Conservation (phyloP, 805 yeast species). For the Kluyveromyces nonfermentans region DNA sequence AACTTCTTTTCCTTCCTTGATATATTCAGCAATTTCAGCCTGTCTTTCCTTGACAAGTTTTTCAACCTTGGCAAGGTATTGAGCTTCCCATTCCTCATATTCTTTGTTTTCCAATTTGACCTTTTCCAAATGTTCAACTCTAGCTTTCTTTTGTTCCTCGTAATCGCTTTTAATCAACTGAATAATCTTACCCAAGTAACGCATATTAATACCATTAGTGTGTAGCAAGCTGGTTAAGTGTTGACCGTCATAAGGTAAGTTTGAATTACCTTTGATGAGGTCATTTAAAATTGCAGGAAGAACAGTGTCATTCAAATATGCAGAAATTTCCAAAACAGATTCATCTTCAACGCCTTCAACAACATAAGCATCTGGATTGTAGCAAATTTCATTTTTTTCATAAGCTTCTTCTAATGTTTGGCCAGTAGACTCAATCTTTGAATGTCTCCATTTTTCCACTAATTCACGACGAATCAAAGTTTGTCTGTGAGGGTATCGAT, state of each 20-base stretch:
- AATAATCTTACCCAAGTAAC: conserved; percentile 61
- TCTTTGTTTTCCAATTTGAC: conserved; percentile 24
- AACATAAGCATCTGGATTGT: conserved; percentile 75
- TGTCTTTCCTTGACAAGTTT: conserved; percentile 28
- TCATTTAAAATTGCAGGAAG: conserved; percentile 49
- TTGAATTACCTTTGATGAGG: conserved; percentile 36
- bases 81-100: conserved; percentile 27
- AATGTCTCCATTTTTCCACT: conserved; percentile 80
- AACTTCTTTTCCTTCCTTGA: conserved; percentile 27
- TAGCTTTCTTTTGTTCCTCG: conserved; percentile 15
- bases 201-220: conserved; percentile 73
- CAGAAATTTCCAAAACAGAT: conserved; percentile 57
- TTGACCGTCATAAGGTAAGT: conserved; percentile 71
- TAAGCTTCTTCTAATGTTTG: conserved; percentile 27
- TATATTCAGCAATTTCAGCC: conserved; percentile 25
- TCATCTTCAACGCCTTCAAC: conserved; percentile 35
- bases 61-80: conserved; percentile 24
- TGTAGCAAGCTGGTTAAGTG: conserved; percentile 67
- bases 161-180: conserved; percentile 25
- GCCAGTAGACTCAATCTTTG: conserved; percentile 40
- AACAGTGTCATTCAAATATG: conserved; percentile 47
- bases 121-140: conserved; percentile 17
- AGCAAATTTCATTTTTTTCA: conserved; percentile 38
- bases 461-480: conserved; percentile 79
- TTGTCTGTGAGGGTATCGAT: conserved; percentile 71